Percentiles rank a stretch among this genome's conserved stretches.
phyloP scores from a whole-genome alignment of 441 rosid genomes.

The Gossypium davidsonii region DNA sequence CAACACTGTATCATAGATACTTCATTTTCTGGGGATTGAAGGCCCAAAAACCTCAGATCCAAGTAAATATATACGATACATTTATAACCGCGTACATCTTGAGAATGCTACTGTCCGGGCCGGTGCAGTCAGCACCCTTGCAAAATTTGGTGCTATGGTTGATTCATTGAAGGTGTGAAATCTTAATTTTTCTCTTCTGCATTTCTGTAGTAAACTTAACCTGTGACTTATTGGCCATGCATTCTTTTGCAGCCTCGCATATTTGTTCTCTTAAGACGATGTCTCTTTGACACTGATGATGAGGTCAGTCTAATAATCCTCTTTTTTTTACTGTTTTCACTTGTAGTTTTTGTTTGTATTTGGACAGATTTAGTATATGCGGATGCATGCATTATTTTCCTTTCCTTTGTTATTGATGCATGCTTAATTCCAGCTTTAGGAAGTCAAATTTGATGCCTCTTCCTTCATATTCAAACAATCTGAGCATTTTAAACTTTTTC shows the following conservation, averaged over 20 bases:
- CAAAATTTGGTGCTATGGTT: constrained; percentile 88
- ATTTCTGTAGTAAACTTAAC: background rate
- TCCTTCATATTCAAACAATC: background rate
- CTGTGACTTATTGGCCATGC: background rate
- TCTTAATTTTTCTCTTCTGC: background rate
- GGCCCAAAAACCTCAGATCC: constrained; percentile 97
- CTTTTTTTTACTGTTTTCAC: background rate
- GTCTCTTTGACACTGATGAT: constrained; percentile 87
- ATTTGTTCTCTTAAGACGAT: constrained; percentile 77
- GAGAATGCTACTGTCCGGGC: constrained; percentile 98
- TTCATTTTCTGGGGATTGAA: constrained; percentile 90
- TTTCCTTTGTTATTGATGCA: background rate
- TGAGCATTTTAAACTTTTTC: background rate
- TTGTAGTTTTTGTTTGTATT: background rate
- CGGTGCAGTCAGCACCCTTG: constrained; percentile 89
- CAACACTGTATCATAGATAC: constrained; percentile 44
- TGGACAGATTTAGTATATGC: background rate
- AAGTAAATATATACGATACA: constrained; percentile 85
- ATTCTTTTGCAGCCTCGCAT: constrained; percentile 63
- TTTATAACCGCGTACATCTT: constrained; percentile 92
- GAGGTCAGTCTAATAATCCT: constrained; percentile 49
- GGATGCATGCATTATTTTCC: background rate
- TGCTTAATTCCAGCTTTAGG: background rate
- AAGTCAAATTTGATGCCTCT: background rate
- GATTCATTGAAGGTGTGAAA: constrained; percentile 69